Conservation (phyloP, 75 land plant genomes). For the Picea sitchensis region DNA sequence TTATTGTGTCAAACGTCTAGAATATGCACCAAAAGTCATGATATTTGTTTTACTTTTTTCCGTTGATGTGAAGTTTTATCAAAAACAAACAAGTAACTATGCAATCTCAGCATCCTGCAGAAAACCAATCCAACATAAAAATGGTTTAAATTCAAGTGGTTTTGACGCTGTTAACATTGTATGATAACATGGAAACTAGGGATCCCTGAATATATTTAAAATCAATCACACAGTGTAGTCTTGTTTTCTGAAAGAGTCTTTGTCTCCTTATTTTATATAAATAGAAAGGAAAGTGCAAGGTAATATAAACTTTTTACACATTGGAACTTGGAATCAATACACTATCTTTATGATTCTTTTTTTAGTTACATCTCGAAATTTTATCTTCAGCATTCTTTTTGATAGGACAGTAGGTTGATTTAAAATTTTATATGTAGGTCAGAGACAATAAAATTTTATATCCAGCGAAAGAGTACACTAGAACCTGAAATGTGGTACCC, state of each 20-base stretch:
- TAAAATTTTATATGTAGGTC: too few species aligned
- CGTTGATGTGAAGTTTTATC: neutral
- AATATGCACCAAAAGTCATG: neutral
- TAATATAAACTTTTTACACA: neutral
- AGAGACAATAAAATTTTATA: too few species aligned
- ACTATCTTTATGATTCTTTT: too few species aligned
- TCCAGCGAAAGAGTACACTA: too few species aligned
- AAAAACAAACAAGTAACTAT: neutral
- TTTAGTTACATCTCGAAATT: too few species aligned
- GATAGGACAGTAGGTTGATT: too few species aligned
- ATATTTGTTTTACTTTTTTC: neutral
- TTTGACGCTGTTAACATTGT: neutral
- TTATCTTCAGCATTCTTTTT: too few species aligned
- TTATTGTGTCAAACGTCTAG: slow-evolving; percentile 1
- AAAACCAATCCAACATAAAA: neutral
- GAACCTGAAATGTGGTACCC: too few species aligned
- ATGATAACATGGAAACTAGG: neutral
- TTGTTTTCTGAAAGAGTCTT: neutral
- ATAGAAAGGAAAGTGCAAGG: neutral
- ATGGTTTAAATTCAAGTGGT: neutral
- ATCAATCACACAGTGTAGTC: neutral
- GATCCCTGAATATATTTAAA: neutral
- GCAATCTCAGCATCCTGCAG: neutral
- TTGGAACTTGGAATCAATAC: too few species aligned
- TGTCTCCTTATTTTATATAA: too few species aligned